Evolutionary conservation across 2,329 filamentous ascomycete species (phyloP).

Genomic region (Eurotiales sp.): DNA sequence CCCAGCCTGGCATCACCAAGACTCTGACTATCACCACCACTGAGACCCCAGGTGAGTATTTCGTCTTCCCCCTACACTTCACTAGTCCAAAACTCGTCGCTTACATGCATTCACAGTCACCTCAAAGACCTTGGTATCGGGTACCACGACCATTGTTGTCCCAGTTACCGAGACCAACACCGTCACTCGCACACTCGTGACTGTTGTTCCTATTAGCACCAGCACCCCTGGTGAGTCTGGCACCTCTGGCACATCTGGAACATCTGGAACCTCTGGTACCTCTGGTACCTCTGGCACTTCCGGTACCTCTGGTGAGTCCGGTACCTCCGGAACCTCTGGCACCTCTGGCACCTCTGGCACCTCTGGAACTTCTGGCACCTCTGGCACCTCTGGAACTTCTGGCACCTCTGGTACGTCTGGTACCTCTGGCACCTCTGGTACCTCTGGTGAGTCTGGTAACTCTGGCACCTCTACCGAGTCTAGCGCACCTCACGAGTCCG

Average conservation of each 20-base stretch:
- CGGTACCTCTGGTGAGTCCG: background rate
- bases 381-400: too few species aligned
- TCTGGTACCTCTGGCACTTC: too few species aligned
- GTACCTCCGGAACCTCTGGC: too few species aligned
- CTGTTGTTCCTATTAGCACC: constrained; percentile 14
- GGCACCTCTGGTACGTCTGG: constrained; percentile 1
- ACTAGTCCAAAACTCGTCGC: background rate
- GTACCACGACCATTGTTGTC: constrained; percentile 14
- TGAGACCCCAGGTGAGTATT: constrained; percentile 28
- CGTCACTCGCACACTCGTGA: constrained; percentile 13
- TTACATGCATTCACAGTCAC: constrained; percentile 5
- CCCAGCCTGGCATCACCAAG: constrained; percentile 11
- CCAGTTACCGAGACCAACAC: constrained; percentile 15
- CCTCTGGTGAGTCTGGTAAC: background rate
- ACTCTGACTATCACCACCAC: constrained; percentile 33
- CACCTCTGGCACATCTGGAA: background rate
- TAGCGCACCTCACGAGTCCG: too few species aligned
- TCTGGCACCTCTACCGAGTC: too few species aligned
- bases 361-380: background rate
- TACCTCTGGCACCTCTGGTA: too few species aligned
- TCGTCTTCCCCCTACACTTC: background rate
- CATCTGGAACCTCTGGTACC: too few species aligned
- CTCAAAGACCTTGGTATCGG: constrained; percentile 14
- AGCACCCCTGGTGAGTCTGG: constrained; percentile 1
- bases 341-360: too few species aligned